phyloP scores from a whole-genome alignment of 768 basidiomycete genomes.

The Tricholoma sp. region DNA sequence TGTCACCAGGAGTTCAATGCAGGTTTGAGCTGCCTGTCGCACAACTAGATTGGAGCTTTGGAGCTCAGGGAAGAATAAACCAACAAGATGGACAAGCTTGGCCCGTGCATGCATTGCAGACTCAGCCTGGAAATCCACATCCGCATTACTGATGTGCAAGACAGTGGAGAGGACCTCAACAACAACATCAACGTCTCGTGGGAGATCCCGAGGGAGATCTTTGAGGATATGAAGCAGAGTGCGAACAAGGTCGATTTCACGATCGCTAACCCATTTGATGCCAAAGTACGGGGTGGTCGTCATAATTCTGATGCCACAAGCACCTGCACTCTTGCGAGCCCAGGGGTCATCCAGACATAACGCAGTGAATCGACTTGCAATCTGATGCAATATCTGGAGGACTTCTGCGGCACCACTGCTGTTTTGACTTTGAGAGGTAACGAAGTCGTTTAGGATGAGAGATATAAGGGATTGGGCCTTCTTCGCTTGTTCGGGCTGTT shows the following conservation, averaged over 20 bases:
- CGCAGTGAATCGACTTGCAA: constrained; percentile 77
- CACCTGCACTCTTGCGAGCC: constrained; percentile 87
- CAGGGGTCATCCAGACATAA: constrained; percentile 91
- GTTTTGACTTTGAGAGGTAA: constrained; percentile 44
- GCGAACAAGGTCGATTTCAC: constrained; percentile 86
- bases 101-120: constrained; percentile 38
- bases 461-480: constrained; percentile 59
- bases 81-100: constrained; percentile 64
- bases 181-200: constrained; percentile 75
- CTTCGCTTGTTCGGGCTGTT: constrained; percentile 53
- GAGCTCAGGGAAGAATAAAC: constrained; percentile 85
- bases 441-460: constrained; percentile 62
- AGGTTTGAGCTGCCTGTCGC: constrained; percentile 76
- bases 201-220: constrained; percentile 88
- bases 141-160: constrained; percentile 53
- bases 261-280: constrained; percentile 74
- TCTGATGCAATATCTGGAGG: constrained; percentile 68
- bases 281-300: constrained; percentile 66
- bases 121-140: constrained; percentile 42
- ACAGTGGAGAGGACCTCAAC: constrained; percentile 69
- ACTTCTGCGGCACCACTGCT: constrained; percentile 50
- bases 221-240: constrained; percentile 89
- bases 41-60: constrained; percentile 84
- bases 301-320: constrained; percentile 79
- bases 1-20: constrained; percentile 73